Conservation (phyloP, 306 rosid species). For the Malus asiatica region DNA sequence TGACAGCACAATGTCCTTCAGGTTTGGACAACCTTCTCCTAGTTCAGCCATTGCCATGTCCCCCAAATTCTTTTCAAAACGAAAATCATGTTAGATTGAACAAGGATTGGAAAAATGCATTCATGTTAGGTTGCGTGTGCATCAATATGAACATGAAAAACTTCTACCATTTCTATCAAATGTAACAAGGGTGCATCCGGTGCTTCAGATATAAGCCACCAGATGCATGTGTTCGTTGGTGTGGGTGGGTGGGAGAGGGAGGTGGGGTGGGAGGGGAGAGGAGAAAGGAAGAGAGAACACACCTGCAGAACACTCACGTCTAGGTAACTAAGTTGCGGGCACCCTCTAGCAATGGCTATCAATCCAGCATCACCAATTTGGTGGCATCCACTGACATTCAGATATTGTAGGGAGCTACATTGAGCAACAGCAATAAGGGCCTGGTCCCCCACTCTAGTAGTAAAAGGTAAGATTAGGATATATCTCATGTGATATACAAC, state of each 20-base stretch:
- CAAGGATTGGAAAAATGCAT: not conserved
- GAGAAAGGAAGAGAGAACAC: slow-evolving; percentile 18
- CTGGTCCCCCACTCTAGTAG: slow-evolving; percentile 77
- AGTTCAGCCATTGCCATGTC: slow-evolving; percentile 80
- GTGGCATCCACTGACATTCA: slow-evolving; percentile 95
- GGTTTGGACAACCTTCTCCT: slow-evolving; percentile 79
- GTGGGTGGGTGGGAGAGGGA: not conserved
- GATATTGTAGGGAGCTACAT: slow-evolving; percentile 66
- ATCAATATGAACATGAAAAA: not conserved
- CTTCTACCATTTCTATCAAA: not conserved
- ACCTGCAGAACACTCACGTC: slow-evolving; percentile 94
- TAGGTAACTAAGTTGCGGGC: slow-evolving; percentile 60
- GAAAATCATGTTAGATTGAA: slow-evolving; percentile 2
- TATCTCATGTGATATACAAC: not conserved
- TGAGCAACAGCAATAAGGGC: slow-evolving; percentile 77
- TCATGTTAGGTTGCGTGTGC: not conserved
- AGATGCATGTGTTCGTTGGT: not conserved
- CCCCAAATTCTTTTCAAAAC: slow-evolving; percentile 61
- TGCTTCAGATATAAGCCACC: not conserved
- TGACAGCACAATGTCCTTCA: slow-evolving; percentile 69
- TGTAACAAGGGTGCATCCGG: not conserved
- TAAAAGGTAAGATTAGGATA: not conserved
- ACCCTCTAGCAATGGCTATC: slow-evolving; percentile 87
- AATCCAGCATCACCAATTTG: slow-evolving; percentile 86
- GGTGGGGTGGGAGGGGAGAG: slow-evolving; percentile 4